Base-by-base conservation (phyloP, 495 filamentous ascomycete species). In the Xylaria palmicola region DNA sequence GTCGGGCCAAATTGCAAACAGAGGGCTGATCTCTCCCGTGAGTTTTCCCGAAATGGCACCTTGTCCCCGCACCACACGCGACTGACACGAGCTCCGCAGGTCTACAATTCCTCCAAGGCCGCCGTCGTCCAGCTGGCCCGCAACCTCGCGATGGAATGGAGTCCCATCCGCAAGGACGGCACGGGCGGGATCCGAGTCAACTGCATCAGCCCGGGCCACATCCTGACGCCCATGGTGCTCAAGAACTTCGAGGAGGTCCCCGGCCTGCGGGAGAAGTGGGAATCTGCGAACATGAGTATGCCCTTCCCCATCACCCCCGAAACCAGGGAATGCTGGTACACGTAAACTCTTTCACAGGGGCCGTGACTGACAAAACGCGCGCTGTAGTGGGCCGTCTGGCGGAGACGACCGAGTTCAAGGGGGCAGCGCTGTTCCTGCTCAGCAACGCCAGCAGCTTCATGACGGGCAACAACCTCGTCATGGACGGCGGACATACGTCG, bases 71-170 rank as follows among this genome's bases (percentile, higher is more conserved):
- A 24, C 17, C 26, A 30, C 6, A 9, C 12, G 8, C 4, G 19
- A 39, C 51, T 29, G 30, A 55, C 37, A 55, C 19, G 6, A 29
- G 20, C 5, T 13, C 22, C n/a, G 12, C 48, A 66, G 66, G 67
- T 89, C 0, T 90, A 90, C 72, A 91, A 90, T 71, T 81, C 81
- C 0, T 85, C 81, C 32, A 90, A 90, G 64, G 88, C 88, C 0
- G 87, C 87, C 0, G 85, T 90, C 1, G 81, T 89, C 20, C 86
- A 90, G 72, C 68, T 90, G 4, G 76, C 78, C 0, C 76, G 86
- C 8, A 87, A 82, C 47, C 71, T 90, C 43, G 87, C 88, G 3
- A 89, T 89, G 83, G 88, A 90, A 69, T 90, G 87, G 88, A 86
- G 83, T 6, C 77, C 78, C 6, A 68, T 73, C 15, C 37, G 65